Percentiles rank a stretch among this genome's conserved stretches.
Evolutionary conservation across 2,329 filamentous ascomycete genomes (phyloP).

Genomic region (Pestalotiopsis sp.): DNA sequence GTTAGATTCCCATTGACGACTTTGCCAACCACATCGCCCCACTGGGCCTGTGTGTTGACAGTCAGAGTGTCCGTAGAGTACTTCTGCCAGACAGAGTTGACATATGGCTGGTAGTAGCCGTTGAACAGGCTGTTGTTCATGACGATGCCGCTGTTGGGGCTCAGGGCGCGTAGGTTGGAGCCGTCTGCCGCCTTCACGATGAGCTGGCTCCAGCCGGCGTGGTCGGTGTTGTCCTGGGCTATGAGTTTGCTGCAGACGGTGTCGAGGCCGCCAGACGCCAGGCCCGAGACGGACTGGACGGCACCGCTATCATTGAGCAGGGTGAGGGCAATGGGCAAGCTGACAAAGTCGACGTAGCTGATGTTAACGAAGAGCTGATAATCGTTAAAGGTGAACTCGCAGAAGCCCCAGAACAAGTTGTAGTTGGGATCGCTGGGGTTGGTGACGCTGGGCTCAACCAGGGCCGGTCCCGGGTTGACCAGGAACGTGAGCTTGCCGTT

Average conservation of each 20-base stretch:
- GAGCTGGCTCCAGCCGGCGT: constrained; percentile 54
- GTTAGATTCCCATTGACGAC: constrained; percentile 39
- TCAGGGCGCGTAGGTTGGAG: constrained; percentile 50
- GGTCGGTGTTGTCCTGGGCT: constrained; percentile 46
- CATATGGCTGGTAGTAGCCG: constrained; percentile 52
- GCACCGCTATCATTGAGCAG: constrained; percentile 49
- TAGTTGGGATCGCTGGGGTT: constrained; percentile 67
- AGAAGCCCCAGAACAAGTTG: constrained; percentile 64
- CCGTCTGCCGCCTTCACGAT: constrained; percentile 43
- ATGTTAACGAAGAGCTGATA: constrained; percentile 65
- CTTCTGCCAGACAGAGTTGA: constrained; percentile 53
- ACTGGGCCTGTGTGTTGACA: constrained; percentile 55
- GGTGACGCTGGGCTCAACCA: constrained; percentile 74
- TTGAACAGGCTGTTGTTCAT: constrained; percentile 46
- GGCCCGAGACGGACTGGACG: constrained; percentile 49
- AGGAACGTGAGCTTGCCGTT: constrained; percentile 65
- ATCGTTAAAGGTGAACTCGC: constrained; percentile 64
- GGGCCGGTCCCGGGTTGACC: constrained; percentile 70
- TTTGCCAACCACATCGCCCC: constrained; percentile 49
- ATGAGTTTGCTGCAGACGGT: constrained; percentile 45
- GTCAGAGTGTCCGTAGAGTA: constrained; percentile 46
- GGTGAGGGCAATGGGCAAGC: constrained; percentile 60
- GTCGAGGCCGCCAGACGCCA: constrained; percentile 47
- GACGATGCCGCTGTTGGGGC: constrained; percentile 52
- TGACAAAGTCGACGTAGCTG: constrained; percentile 75